These are phyloP conservation scores for Clavariopsis aquatica DNA, from an alignment of 495 filamentous ascomycete genomes.

Conservation along the genomic window DNA sequence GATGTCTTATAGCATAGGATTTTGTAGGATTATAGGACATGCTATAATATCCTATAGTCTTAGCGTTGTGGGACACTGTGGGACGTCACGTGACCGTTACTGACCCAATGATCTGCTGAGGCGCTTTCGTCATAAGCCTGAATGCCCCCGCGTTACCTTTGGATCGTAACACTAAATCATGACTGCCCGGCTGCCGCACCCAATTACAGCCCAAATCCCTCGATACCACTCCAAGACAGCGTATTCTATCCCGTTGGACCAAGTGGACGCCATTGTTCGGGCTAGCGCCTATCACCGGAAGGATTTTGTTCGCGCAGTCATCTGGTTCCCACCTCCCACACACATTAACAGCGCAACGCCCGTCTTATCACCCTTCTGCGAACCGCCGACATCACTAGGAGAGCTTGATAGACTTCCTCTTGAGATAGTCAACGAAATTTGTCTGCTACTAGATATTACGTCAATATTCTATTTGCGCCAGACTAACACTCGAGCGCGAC, in stretches of 20 bases:
- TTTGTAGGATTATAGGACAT: too few species aligned
- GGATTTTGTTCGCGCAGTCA: neutral
- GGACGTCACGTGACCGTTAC: too few species aligned
- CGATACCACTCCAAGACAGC: neutral
- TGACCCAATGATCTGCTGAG: too few species aligned
- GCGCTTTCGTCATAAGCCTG: too few species aligned
- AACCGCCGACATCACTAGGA: neutral
- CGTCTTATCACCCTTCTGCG: neutral
- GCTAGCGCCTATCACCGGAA: neutral
- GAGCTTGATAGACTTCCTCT: constrained; percentile 1
- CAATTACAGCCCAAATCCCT: neutral
- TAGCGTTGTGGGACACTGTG: too few species aligned
- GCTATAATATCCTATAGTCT: too few species aligned
- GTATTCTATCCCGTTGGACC: neutral
- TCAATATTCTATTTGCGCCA: neutral
- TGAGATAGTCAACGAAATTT: neutral
- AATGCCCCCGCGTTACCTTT: too few species aligned
- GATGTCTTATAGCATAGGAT: too few species aligned
- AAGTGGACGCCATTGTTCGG: neutral
- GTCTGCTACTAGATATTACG: neutral
- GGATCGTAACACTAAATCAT: constrained; percentile 1
- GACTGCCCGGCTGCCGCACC: neutral
- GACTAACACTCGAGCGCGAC: neutral
- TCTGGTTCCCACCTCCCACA: neutral
- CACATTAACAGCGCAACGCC: neutral